Conservation (phyloP, 306 rosid species). For the Fragaria vesca region DNA sequence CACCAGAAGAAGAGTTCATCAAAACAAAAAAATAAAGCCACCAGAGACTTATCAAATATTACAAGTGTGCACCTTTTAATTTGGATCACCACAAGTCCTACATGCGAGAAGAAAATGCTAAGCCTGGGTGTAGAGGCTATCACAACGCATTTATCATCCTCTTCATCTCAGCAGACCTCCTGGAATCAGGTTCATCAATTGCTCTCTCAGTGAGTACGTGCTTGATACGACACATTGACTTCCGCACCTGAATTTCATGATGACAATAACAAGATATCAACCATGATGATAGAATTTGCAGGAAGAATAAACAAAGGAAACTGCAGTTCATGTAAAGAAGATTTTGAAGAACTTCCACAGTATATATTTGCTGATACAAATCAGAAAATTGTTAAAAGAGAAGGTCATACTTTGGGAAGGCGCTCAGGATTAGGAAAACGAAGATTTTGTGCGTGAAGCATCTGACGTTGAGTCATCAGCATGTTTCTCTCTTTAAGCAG, state of each 20-base stretch:
- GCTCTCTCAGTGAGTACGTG: conserved; percentile 95
- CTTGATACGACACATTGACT: conserved; percentile 98
- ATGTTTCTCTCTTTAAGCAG: conserved; percentile 92
- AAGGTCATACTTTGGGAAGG: conserved; percentile 63
- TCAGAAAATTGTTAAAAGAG: background rate
- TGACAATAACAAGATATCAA: background rate
- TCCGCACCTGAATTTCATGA: conserved; percentile 64
- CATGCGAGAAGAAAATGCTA: background rate
- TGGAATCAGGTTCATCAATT: conserved; percentile 84
- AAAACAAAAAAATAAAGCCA: conserved; percentile 7
- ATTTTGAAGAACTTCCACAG: background rate
- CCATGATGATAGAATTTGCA: background rate
- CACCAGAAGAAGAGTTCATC: background rate
- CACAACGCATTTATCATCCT: conserved; percentile 80
- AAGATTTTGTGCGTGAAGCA: conserved; percentile 88
- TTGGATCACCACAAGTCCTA: conserved; percentile 9
- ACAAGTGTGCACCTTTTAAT: background rate
- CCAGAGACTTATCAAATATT: background rate
- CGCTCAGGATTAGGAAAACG: conserved; percentile 86
- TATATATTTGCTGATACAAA: background rate
- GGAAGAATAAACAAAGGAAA: background rate
- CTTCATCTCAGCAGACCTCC: conserved; percentile 97
- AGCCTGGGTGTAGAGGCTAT: conserved; percentile 15
- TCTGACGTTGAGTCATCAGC: conserved; percentile 95
- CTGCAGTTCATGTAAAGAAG: background rate